Conservation (phyloP, 345 rosid genomes). For the Trapa incisa region DNA sequence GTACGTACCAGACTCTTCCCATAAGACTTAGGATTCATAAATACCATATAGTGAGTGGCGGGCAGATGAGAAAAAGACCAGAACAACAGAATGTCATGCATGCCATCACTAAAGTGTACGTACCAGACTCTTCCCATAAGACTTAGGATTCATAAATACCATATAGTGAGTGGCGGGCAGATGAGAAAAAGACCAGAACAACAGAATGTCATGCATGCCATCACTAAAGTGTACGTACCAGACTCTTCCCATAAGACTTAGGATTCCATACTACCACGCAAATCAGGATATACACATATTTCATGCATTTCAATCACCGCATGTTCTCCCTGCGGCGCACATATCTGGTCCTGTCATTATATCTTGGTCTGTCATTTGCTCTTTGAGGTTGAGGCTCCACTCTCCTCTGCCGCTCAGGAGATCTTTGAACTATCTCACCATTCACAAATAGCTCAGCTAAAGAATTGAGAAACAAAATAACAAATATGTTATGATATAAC, state of each 20-base stretch:
- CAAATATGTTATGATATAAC: neutral
- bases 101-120: neutral
- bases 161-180: too few species aligned
- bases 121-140: neutral
- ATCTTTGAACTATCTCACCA: conserved; percentile 84
- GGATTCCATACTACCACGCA: neutral
- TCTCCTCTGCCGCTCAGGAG: conserved; percentile 90
- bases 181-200: neutral
- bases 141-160: neutral
- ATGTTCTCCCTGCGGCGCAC: conserved; percentile 73
- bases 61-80: neutral
- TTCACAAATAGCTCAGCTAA: conserved; percentile 91
- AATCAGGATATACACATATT: neutral
- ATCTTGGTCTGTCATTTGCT: conserved; percentile 92
- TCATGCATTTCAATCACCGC: conserved; percentile 20
- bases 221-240: neutral
- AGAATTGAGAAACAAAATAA: conserved; percentile 7
- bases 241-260: neutral
- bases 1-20: too few species aligned
- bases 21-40: too few species aligned
- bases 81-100: neutral
- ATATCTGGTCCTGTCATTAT: conserved; percentile 84
- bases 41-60: too few species aligned
- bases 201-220: neutral
- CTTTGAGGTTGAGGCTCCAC: conserved; percentile 93